phyloP scores from a whole-genome alignment of 768 basidiomycete genomes.

The Mycena kentingensis region DNA sequence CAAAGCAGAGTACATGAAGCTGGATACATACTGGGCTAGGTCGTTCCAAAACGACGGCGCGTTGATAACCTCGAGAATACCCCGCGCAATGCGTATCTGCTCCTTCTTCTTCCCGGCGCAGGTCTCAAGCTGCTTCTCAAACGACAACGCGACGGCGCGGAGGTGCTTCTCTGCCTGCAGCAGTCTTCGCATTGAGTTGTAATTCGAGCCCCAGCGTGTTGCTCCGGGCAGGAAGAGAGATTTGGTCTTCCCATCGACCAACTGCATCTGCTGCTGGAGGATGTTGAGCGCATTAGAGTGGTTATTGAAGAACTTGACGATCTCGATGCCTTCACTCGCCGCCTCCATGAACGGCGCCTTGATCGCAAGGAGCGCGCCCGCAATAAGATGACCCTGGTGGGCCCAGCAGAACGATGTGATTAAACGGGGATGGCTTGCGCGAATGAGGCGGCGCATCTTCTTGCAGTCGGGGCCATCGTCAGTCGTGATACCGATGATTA shows the following conservation, averaged over 20 bases:
- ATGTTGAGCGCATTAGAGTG: slow-evolving; percentile 25
- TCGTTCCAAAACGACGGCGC: slow-evolving; percentile 28
- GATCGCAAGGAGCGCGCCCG: slow-evolving; percentile 26
- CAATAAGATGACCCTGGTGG: slow-evolving; percentile 31
- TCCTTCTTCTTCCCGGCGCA: slow-evolving; percentile 8
- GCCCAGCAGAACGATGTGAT: slow-evolving; percentile 28
- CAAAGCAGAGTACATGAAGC: neutral
- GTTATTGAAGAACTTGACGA: slow-evolving; percentile 34
- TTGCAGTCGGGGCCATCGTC: slow-evolving; percentile 25
- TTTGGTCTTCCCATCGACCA: slow-evolving; percentile 11
- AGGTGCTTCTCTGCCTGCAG: slow-evolving; percentile 13
- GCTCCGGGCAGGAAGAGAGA: slow-evolving; percentile 24
- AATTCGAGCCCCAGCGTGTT: slow-evolving; percentile 28
- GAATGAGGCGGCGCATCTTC: slow-evolving; percentile 22
- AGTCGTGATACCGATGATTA: slow-evolving; percentile 24
- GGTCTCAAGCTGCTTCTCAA: slow-evolving; percentile 6
- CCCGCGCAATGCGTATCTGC: slow-evolving; percentile 4
- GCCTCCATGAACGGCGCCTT: slow-evolving; percentile 9
- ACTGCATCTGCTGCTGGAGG: slow-evolving; percentile 20
- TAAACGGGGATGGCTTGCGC: slow-evolving; percentile 13
- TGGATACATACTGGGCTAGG: slow-evolving; percentile 26
- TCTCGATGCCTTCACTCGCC: slow-evolving; percentile 14
- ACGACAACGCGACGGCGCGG: neutral
- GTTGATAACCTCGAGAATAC: slow-evolving; percentile 14
- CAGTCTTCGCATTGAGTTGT: slow-evolving; percentile 15